Evolutionary conservation across 306 rosid species (phyloP).

Genomic region (Inga leiocalycina): DNA sequence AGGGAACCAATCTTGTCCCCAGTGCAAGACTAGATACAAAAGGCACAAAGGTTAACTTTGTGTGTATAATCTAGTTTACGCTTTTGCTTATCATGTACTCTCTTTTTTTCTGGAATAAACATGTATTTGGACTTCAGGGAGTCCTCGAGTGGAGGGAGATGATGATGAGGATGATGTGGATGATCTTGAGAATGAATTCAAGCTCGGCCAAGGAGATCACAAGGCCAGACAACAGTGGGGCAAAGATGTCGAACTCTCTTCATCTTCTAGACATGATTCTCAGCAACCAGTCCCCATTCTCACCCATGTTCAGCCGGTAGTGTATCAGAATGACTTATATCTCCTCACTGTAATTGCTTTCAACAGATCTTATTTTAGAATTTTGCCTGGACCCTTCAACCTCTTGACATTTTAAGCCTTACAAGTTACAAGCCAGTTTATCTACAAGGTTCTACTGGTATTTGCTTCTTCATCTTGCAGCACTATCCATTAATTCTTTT

Average conservation of each 20-base stretch:
- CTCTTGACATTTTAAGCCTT: background rate
- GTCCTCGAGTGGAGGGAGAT: slow-evolving; percentile 95
- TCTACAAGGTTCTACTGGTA: background rate
- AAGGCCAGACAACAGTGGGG: slow-evolving; percentile 78
- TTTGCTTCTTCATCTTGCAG: slow-evolving; percentile 30
- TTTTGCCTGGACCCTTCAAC: background rate
- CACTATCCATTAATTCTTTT: background rate
- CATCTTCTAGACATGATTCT: slow-evolving; percentile 87
- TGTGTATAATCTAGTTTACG: background rate
- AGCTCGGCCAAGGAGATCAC: slow-evolving; percentile 55
- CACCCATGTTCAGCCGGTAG: slow-evolving; percentile 82
- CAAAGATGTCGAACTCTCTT: slow-evolving; percentile 70
- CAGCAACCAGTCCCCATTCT: slow-evolving; percentile 64
- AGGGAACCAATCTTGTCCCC: slow-evolving; percentile 93
- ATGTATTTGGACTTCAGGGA: slow-evolving; percentile 62
- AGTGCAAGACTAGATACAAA: slow-evolving; percentile 95
- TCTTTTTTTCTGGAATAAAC: slow-evolving; percentile 14
- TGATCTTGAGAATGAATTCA: slow-evolving; percentile 91
- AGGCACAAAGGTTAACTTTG: slow-evolving; percentile 76
- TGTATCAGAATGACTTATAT: slow-evolving; percentile 8
- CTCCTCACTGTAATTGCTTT: background rate
- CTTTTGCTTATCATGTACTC: background rate
- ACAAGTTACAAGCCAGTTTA: background rate
- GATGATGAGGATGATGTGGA: slow-evolving; percentile 91
- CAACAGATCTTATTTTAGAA: background rate